Base-by-base conservation (phyloP, 164 flowering plant species). In the Echeveria elegans region DNA sequence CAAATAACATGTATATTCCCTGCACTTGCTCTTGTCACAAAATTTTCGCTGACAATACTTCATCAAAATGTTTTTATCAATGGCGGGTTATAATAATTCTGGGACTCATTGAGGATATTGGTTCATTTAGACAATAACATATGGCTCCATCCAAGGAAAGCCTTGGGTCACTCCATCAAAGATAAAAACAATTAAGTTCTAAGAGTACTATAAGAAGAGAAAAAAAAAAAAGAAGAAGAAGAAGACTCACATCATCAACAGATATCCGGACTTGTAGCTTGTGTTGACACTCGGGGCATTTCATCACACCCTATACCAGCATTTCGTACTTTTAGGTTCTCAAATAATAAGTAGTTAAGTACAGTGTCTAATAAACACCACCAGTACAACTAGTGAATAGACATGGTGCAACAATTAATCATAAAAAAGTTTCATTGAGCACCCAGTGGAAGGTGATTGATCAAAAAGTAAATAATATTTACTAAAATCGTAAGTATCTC, bases 281-380 rank as follows among this genome's bases (percentile, higher is more conserved):
- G 78, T 85, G 69, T 68, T 88, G 86, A 82, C 98, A 94, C 77
- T 89, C 95, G 68, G 90, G 80, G 71, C 98, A 94, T 74, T 79
- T 58, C 97, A 89, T 94, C 63, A 89, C 97, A 69, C 97, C 98
- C 97, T 89, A 88, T 72, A 86, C 73, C 60, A 73, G 34, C 71
- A 74, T n/a, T 63, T 58, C 70, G 28, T 56, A 11, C 5, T 2
- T 4, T 56, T 56, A 56, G 32, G 32, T 2, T 26, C 31, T 28
- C 5, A 63, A 63, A 9, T 4, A 40, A 63, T 18, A 26, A 53
- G n/a, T n/a, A n/a, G n/a, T n/a, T n/a, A n/a, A n/a, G n/a, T n/a
- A n/a, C n/a, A n/a, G n/a, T n/a, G n/a, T n/a, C n/a, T n/a, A n/a
- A n/a, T n/a, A n/a, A n/a, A n/a, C n/a, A n/a, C n/a, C n/a, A n/a